Conservation (phyloP, 257 asterid species). For the Lycium ferocissimum region DNA sequence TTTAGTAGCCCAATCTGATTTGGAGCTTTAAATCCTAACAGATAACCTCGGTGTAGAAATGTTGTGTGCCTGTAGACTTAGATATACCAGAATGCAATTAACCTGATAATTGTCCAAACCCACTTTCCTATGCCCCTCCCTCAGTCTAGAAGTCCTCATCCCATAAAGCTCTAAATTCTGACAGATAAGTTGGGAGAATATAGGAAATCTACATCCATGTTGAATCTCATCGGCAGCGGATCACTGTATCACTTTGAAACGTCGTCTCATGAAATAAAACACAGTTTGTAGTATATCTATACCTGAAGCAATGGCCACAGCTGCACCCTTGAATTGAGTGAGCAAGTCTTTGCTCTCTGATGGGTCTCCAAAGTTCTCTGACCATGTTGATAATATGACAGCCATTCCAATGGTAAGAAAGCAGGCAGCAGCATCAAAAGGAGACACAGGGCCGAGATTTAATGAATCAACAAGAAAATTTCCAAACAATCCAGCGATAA, state of each 20-base stretch:
- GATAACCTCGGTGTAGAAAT: slow-evolving; percentile 3
- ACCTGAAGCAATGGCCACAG: slow-evolving; percentile 96
- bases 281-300: neutral
- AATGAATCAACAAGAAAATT: slow-evolving; percentile 83
- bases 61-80: neutral
- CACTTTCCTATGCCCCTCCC: slow-evolving; percentile 11
- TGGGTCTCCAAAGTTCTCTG: slow-evolving; percentile 90
- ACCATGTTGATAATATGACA: slow-evolving; percentile 82
- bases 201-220: neutral
- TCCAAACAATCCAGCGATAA: slow-evolving; percentile 87
- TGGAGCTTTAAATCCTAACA: slow-evolving; percentile 18
- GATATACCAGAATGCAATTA: neutral
- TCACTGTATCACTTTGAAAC: slow-evolving; percentile 14
- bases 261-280: neutral
- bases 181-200: neutral
- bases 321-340: slow-evolving; percentile 91
- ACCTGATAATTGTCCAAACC: neutral
- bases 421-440: slow-evolving; percentile 91
- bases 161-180: neutral
- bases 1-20: neutral
- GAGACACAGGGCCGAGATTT: slow-evolving; percentile 92
- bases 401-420: slow-evolving; percentile 94
- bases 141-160: neutral
- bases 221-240: neutral
- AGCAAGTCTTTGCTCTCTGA: slow-evolving; percentile 91